Base-by-base conservation (phyloP, 2,329 filamentous ascomycete species). In the Ceratocystis smalleyi region DNA sequence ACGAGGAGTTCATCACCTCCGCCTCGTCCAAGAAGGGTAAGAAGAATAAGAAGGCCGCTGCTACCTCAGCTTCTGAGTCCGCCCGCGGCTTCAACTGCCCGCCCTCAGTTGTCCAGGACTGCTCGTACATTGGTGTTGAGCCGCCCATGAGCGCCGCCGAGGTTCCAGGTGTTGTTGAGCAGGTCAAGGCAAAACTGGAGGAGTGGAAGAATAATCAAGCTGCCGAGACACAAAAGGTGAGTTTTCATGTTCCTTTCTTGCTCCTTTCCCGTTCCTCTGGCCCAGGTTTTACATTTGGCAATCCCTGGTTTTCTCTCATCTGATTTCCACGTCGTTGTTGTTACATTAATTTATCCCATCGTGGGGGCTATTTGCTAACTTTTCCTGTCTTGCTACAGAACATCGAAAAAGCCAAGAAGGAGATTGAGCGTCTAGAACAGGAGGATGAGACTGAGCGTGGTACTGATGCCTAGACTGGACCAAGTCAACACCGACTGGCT, bases 321-420 rank as follows among this genome's bases (percentile, higher is more conserved):
- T 7, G 35, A 40, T 15, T 3, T 15, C 35, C 35, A 40, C 12
- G 35, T 40, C 35, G 35, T 40, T 40, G 35, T 40, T 40, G 10
- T 12, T 40, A 40, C 35, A 10, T 40, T 15, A 15, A 40, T 2
- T 15, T 40, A 12, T 40, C 35, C 35, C 12, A 40, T 12, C 1
- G 35, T 4, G 10, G 10, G 10, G 35, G 43, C 17, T 35, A 22
- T 17, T 35, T 10, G 62, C 43, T 5, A 63, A 68, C 71, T 77
- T 72, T 77, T 67, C 35, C 6, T 6, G 47, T 30, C 49, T 17
- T 60, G 2, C 5, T 10, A 32, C 71, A 97, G 94, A 99, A 99
- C 80, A 87, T 97, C 67, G 89, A 90, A 68, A 96, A 96, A 77
- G 94, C 94, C 67, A 88, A 96, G 80, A 92, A 92, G 76, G 91